Base-by-base conservation (phyloP, 176 grass and related monocot species). In the Aechmea fasciata region DNA sequence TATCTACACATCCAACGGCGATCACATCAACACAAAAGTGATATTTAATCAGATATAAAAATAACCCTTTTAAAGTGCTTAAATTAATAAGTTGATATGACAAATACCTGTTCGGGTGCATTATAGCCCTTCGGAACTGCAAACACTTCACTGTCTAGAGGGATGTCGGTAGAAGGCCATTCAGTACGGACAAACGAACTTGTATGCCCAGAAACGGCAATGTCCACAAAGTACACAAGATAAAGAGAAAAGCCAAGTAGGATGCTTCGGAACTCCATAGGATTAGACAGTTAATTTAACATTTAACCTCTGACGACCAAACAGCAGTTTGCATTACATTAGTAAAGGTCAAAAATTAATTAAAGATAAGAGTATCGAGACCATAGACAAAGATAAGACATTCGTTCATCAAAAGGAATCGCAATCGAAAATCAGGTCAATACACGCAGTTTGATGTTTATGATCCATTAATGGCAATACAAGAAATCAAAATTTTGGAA, bases 51-150 rank as follows among this genome's bases (percentile, higher is more conserved):
- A 41, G 33, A 41, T 41, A 41, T 41, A 41, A 41, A 1, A 0
- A 7, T 6, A 41, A 41, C 0, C 33, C 33, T 41, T 41, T 41
- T 41, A 41, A 41, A 5, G 5, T 41, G 33, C 33, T 41, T 8
- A 41, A 59, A 59, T 17, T 19, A 59, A n/a, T 59, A 59, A 14
- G 19, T 59, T 1, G 2, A 59, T 59, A 59, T 4, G 19, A 15
- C 74, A 3, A 41, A 51, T 90, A 92, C 93, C 86, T 97, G 93
- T 61, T 97, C 73, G 17, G 93, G 93, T 66, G 86, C 69, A 87
- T 97, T 97, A 28, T 87, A 90, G 62, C 86, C 89, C 48, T 85
- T 75, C 23, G 93, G 93, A 74, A 77, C 52, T 13, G 65, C 81
- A 87, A 97, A 97, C 11, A 50, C 91, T 67, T 92, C 68, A 71